Conservation (phyloP, 2,329 filamentous ascomycete genomes). For the Neopestalotiopsis sp. region DNA sequence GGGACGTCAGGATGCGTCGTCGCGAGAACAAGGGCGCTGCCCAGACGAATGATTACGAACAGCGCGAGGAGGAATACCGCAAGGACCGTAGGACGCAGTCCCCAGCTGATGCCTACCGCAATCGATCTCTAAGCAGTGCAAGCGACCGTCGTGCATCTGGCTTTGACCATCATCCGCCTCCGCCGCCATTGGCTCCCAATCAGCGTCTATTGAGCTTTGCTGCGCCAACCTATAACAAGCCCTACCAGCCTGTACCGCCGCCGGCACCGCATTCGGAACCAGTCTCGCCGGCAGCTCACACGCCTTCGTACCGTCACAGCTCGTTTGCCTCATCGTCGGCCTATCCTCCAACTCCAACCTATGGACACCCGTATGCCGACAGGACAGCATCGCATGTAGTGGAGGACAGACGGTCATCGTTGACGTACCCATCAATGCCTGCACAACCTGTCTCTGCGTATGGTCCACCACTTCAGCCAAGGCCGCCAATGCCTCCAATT, state of each 20-base stretch:
- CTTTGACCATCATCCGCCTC: conserved; percentile 26
- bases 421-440: conserved; percentile 10
- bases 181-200: conserved; percentile 31
- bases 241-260: conserved; percentile 16
- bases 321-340: conserved; percentile 10
- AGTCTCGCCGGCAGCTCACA: conserved; percentile 19
- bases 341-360: conserved; percentile 12
- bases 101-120: conserved; percentile 36
- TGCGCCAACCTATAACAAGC: conserved; percentile 15
- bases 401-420: conserved; percentile 17
- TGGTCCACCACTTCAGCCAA: conserved; percentile 12
- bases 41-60: conserved; percentile 50
- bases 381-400: background rate
- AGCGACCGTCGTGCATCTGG: conserved; percentile 38
- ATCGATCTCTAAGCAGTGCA: conserved; percentile 38
- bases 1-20: conserved; percentile 91
- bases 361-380: conserved; percentile 7
- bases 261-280: conserved; percentile 19
- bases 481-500: conserved; percentile 12
- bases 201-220: conserved; percentile 9
- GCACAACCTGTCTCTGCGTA: conserved; percentile 1
- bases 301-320: conserved; percentile 31
- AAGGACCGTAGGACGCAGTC: conserved; percentile 36
- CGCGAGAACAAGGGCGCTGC: conserved; percentile 72
- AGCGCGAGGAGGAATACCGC: conserved; percentile 66